These are phyloP conservation scores for Pleurotus giganteus DNA, from an alignment of 768 basidiomycete genomes.

Conservation along the genomic window DNA sequence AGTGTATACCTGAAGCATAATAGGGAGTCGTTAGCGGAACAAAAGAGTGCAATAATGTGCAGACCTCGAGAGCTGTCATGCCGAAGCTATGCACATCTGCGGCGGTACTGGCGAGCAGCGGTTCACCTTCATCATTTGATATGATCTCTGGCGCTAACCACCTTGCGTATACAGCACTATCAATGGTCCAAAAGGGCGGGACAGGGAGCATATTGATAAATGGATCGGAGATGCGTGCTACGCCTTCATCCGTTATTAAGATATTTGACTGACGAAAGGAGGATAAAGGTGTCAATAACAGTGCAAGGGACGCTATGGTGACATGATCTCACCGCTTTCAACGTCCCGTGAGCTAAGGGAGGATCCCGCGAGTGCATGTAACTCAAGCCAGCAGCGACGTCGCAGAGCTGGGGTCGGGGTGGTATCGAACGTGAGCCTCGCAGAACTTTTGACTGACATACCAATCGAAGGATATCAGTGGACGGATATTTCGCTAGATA, in stretches of 20 bases:
- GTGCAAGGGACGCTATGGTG: not conserved
- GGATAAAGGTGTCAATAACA: not conserved
- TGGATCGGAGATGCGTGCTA: not conserved
- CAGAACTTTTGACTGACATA: not conserved
- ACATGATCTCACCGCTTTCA: conserved; percentile 1
- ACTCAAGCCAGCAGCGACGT: not conserved
- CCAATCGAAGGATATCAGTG: not conserved
- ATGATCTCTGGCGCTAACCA: conserved; percentile 6
- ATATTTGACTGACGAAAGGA: not conserved
- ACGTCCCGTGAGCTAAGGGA: conserved; percentile 3
- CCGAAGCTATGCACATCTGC: conserved; percentile 1
- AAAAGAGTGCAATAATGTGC: not conserved
- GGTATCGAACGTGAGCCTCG: not conserved
- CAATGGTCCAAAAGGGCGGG: conserved; percentile 3
- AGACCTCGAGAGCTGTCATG: conserved; percentile 6
- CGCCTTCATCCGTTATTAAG: not conserved
- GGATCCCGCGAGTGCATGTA: not conserved
- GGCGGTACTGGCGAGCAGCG: not conserved
- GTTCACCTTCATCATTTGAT: not conserved
- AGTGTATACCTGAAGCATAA: not conserved
- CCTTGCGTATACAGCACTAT: conserved; percentile 1
- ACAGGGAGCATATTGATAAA: not conserved
- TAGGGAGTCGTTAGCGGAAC: not conserved
- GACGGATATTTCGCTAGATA: not conserved
- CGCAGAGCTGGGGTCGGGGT: not conserved